Conservation (phyloP, 2,329 filamentous ascomycete species). For the Colletotrichum trifolii region DNA sequence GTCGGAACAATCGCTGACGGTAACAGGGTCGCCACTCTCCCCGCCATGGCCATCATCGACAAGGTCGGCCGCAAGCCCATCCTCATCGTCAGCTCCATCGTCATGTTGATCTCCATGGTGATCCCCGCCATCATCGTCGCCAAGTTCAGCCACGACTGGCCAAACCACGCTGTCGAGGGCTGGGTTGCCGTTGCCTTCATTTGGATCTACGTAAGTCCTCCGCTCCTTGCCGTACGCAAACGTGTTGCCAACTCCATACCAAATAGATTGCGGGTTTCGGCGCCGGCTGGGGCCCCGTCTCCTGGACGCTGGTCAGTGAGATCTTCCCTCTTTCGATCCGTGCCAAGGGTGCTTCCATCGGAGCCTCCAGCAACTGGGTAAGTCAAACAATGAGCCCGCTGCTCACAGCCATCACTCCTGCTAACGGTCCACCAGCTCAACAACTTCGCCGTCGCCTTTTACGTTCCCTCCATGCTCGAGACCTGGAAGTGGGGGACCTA, state of each 20-base stretch:
- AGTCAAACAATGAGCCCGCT: background rate
- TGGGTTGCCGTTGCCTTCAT: constrained; percentile 51
- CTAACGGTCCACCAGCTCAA: constrained; percentile 43
- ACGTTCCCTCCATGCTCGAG: constrained; percentile 54
- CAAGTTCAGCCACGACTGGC: constrained; percentile 51
- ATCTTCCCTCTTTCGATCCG: constrained; percentile 52
- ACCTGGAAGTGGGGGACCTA: constrained; percentile 62
- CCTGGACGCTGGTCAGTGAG: constrained; percentile 50
- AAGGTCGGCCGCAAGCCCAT: constrained; percentile 54
- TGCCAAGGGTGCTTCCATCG: constrained; percentile 54
- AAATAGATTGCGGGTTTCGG: constrained; percentile 38
- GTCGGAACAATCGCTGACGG: too few relatives aligned
- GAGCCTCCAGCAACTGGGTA: constrained; percentile 56
- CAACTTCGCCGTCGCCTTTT: constrained; percentile 60
- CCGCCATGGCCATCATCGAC: constrained; percentile 51
- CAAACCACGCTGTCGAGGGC: constrained; percentile 47
- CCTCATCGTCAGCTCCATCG: constrained; percentile 48
- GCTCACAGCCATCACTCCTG: background rate
- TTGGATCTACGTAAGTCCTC: constrained; percentile 42
- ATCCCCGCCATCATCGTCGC: constrained; percentile 54
- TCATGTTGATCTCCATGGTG: constrained; percentile 53
- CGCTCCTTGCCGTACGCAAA: background rate
- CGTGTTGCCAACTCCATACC: background rate
- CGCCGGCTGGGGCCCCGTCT: constrained; percentile 47
- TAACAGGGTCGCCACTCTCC: constrained; percentile 41